A percentile compares a stretch with the other conserved stretches of the same genome.
phyloP scores from a whole-genome alignment of 2,329 filamentous ascomycete species.

The Colletotrichum salicis region DNA sequence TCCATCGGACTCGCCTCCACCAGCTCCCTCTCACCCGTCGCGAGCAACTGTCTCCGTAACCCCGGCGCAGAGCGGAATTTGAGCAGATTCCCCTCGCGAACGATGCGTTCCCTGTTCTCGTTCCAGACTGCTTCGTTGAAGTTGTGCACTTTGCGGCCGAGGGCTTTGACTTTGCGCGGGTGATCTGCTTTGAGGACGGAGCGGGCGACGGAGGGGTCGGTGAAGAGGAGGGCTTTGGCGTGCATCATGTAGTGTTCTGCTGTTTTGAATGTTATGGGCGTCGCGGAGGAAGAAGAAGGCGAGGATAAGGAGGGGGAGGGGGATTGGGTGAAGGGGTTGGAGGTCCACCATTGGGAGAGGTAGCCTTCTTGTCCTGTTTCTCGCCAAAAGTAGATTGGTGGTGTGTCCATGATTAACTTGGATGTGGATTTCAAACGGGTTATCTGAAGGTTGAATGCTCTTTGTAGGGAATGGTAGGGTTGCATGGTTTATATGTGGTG shows the following conservation, averaged over 20 bases:
- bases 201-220: slow-evolving; percentile 54
- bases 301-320: slow-evolving; percentile 46
- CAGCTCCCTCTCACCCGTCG: slow-evolving; percentile 68
- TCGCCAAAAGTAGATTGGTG: slow-evolving; percentile 58
- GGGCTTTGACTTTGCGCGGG: slow-evolving; percentile 60
- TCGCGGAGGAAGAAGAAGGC: slow-evolving; percentile 55
- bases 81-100: slow-evolving; percentile 65
- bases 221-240: slow-evolving; percentile 62
- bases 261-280: slow-evolving; percentile 55
- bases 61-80: slow-evolving; percentile 65
- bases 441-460: background rate
- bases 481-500: background rate
- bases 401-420: background rate
- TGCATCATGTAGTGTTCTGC: slow-evolving; percentile 70
- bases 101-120: slow-evolving; percentile 61
- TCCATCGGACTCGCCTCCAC: slow-evolving; percentile 72
- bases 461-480: no score
- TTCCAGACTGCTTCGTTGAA: slow-evolving; percentile 66
- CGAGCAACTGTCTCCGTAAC: slow-evolving; percentile 62
- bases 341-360: slow-evolving; percentile 72
- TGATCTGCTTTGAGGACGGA: slow-evolving; percentile 58
- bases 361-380: slow-evolving; percentile 61
- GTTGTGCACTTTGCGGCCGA: slow-evolving; percentile 65
- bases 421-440: background rate
- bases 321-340: slow-evolving; percentile 51